These are phyloP conservation scores for Microcyclospora pomicola DNA, from an alignment of 2,329 filamentous ascomycete genomes.

Conservation along the genomic window DNA sequence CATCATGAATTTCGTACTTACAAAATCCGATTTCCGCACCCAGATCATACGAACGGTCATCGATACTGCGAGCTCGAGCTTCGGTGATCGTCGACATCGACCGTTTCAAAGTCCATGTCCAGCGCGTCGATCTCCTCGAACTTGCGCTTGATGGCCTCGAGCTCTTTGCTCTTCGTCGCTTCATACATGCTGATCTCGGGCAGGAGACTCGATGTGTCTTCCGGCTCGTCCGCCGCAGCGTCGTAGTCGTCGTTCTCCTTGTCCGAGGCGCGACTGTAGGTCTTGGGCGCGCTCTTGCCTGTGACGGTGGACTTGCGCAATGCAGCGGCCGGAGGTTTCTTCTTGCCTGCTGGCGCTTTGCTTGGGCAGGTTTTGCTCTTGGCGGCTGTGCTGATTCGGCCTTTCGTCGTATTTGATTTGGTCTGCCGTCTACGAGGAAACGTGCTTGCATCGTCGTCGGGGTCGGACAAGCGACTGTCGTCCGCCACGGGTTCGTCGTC, in stretches of 20 bases:
- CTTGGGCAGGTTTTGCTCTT: slow-evolving; percentile 7
- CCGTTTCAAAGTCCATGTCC: slow-evolving; percentile 38
- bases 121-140: slow-evolving; percentile 37
- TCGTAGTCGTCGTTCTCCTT: slow-evolving; percentile 29
- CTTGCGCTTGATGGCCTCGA: slow-evolving; percentile 32
- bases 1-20: too few relatives aligned
- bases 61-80: slow-evolving; percentile 22
- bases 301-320: slow-evolving; percentile 5
- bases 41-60: slow-evolving; percentile 3
- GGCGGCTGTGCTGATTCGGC: slow-evolving; percentile 2
- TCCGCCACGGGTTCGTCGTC: slow-evolving; percentile 19
- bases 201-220: slow-evolving; percentile 11
- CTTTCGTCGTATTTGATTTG: slow-evolving; percentile 8
- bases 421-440: slow-evolving; percentile 8
- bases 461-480: slow-evolving; percentile 21
- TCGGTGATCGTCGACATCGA: slow-evolving; percentile 29
- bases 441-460: slow-evolving; percentile 26
- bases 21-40: too few relatives aligned
- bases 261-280: slow-evolving; percentile 24
- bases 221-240: slow-evolving; percentile 11
- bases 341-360: slow-evolving; percentile 3
- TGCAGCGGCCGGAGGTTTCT: slow-evolving; percentile 5
- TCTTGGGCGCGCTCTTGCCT: slow-evolving; percentile 10
- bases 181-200: slow-evolving; percentile 17
- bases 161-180: slow-evolving; percentile 21